Percentiles rank a stretch among this genome's conserved stretches.
Evolutionary conservation across 2,329 filamentous ascomycete genomes (phyloP).

Genomic region (Leptosphaerulina australis): DNA sequence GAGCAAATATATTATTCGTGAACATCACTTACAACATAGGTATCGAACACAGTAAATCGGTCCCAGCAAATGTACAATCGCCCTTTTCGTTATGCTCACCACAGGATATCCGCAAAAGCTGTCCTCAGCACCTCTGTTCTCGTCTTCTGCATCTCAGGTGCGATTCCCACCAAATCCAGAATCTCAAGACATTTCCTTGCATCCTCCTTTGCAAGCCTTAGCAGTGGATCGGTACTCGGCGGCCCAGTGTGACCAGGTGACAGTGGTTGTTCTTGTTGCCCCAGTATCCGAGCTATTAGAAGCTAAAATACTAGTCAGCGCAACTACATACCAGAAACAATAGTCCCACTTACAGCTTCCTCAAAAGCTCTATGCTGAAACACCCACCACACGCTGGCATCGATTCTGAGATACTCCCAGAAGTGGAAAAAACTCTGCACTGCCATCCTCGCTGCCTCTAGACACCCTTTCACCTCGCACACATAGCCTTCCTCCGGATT

Average conservation of each 20-base stretch:
- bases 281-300: constrained; percentile 49
- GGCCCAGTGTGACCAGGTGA: constrained; percentile 33
- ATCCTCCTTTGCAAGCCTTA: constrained; percentile 51
- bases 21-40: constrained; percentile 1
- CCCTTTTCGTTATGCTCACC: constrained; percentile 22
- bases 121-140: constrained; percentile 54
- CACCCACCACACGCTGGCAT: constrained; percentile 83
- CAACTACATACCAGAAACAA: background rate
- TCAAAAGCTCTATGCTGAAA: constrained; percentile 82
- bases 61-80: too few species aligned
- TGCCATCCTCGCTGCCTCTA: constrained; percentile 78
- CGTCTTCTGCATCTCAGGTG: constrained; percentile 57
- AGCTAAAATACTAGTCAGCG: constrained; percentile 34
- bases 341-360: constrained; percentile 67
- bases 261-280: constrained; percentile 43
- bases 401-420: constrained; percentile 69
- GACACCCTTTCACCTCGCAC: constrained; percentile 68
- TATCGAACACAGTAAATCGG: background rate
- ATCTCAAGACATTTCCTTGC: constrained; percentile 54
- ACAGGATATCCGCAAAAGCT: constrained; percentile 51
- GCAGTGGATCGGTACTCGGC: constrained; percentile 42
- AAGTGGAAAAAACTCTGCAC: constrained; percentile 77
- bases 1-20: too few species aligned
- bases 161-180: constrained; percentile 52
- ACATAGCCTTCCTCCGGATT: constrained; percentile 60